phyloP scores from a whole-genome alignment of 805 yeast genomes.

The Saturnispora dispora region DNA sequence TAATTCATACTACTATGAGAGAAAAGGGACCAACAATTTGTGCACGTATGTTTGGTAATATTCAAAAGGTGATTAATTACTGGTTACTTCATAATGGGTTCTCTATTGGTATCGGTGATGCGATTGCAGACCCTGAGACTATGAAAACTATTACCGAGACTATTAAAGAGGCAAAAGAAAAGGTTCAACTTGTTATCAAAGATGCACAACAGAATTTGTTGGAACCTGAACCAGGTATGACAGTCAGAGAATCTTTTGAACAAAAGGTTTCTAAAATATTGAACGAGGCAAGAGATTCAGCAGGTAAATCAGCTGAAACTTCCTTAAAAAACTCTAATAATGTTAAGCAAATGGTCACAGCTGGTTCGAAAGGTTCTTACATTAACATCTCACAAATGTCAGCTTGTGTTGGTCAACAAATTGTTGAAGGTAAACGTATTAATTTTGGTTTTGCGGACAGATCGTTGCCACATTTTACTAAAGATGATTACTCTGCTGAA shows the following conservation, averaged over 20 bases:
- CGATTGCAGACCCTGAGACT: conserved; percentile 95
- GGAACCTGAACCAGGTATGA: conserved; percentile 99
- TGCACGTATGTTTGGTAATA: conserved; percentile 82
- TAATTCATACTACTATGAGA: conserved; percentile 93
- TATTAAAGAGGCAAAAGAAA: conserved; percentile 83
- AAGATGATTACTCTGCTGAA: conserved; percentile 97
- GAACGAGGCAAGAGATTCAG: conserved; percentile 98
- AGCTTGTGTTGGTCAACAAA: conserved; percentile 99
- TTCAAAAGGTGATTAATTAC: conserved; percentile 91
- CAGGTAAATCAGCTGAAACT: conserved; percentile 97
- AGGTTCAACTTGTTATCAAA: conserved; percentile 86
- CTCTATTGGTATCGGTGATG: conserved; percentile 99
- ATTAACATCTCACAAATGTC: conserved; percentile 99
- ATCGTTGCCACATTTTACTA: conserved; percentile 94
- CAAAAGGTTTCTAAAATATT: conserved; percentile 91
- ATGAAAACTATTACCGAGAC: conserved; percentile 92
- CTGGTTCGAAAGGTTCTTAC: conserved; percentile 98
- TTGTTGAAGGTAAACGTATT: conserved; percentile 99
- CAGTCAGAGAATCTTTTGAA: conserved; percentile 95
- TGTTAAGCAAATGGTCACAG: conserved; percentile 98
- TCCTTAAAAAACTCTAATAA: conserved; percentile 89
- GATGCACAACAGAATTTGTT: conserved; percentile 86
- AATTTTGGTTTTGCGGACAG: conserved; percentile 96
- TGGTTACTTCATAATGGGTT: conserved; percentile 97
- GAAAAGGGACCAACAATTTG: conserved; percentile 92